Base-by-base conservation (phyloP, 2,329 filamentous ascomycete genomes). In the Penicillium sp. region DNA sequence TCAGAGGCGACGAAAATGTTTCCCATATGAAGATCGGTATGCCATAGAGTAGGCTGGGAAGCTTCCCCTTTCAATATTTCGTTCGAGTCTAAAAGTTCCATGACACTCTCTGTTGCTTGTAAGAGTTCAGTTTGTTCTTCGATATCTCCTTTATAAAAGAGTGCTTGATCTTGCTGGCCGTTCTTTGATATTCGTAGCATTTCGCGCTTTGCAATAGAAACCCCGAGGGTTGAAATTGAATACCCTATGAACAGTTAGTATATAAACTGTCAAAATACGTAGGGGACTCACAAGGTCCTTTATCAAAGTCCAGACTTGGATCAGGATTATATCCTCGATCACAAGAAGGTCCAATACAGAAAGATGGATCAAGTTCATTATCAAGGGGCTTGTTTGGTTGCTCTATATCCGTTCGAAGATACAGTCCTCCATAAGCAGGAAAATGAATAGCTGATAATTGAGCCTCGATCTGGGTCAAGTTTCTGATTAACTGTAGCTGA, bases 1-100 rank as follows among this genome's bases (percentile, higher is more conserved):
- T 66, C 51, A 4, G 62, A 43, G 10, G 62, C 56, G 23, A 71
- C 66, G 43, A 66, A 75, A 15, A 76, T 73, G 48, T 75, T 75
- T 27, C 70, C 71, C 67, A 73, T 67, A 27, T 68, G 61, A 35
- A 68, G 59, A 55, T 68, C 63, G 7, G 64, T 67, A 36, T 67
- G 61, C 60, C 56, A 66, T 36, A 69, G 23, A 15, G 64, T 70
- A 38, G 68, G 67, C 27, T 65, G 58, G 21, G 41, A 43, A 17
- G 31, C 45, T 45, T 59, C 31, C 29, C 27, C 35, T 23, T 33
- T 33, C 2, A 67, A 44, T 51, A 45, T 12, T 53, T 53, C 17
- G 39, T 63, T 49, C 3, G 61, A 59, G 47, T 64, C 64, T 19
- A 67, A 39, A 17, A 60, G 55, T 10, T 38, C 23, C 57, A 67